Percentiles rank a stretch among this genome's conserved stretches.
phyloP scores from a whole-genome alignment of 306 rosid genomes.

The Begonia masoniana region DNA sequence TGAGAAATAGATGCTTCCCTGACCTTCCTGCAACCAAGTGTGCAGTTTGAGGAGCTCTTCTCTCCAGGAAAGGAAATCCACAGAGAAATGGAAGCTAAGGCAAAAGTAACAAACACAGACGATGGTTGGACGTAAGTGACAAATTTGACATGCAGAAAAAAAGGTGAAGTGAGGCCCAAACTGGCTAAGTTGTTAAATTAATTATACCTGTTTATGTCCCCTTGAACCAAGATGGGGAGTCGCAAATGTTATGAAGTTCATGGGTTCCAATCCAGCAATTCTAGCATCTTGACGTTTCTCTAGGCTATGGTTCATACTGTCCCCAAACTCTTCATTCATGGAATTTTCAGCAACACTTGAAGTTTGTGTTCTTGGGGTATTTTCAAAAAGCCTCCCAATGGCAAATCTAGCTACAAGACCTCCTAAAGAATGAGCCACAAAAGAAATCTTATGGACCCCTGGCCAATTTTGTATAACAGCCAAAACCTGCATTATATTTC shows the following conservation, averaged over 20 bases:
- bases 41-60: conserved; percentile 83
- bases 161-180: neutral
- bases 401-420: conserved; percentile 94
- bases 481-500: conserved; percentile 37
- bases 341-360: conserved; percentile 16
- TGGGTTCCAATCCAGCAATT: conserved; percentile 80
- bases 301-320: conserved; percentile 19
- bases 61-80: conserved; percentile 90
- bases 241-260: conserved; percentile 86
- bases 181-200: neutral
- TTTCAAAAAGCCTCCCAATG: conserved; percentile 54
- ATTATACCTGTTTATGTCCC: conserved; percentile 67
- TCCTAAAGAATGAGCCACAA: conserved; percentile 95
- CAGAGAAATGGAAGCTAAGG: conserved; percentile 76
- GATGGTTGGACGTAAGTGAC: neutral
- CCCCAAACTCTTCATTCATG: conserved; percentile 23
- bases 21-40: conserved; percentile 87
- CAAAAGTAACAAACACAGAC: conserved; percentile 4
- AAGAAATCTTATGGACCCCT: conserved; percentile 67
- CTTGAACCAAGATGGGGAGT: conserved; percentile 97
- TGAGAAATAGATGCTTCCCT: conserved; percentile 92
- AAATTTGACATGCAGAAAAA: neutral
- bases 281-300: conserved; percentile 30
- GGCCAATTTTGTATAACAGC: conserved; percentile 48
- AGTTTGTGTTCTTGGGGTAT: conserved; percentile 24